These are phyloP conservation scores for Trametes polyzona DNA, from an alignment of 1,284 basidiomycete species.

Conservation along the genomic window DNA sequence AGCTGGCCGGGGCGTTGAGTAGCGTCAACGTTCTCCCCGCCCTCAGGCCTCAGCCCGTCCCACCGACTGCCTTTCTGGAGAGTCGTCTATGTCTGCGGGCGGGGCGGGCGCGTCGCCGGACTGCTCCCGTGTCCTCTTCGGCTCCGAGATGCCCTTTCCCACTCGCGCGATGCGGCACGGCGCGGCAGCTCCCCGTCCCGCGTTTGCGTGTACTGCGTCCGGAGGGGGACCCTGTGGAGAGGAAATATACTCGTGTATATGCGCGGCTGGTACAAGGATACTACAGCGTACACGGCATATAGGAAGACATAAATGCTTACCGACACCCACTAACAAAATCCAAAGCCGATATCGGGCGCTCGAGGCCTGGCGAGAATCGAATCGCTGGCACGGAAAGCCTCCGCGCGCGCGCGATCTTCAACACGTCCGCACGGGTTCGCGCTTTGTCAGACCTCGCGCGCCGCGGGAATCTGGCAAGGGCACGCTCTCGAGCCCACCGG, in stretches of 20 bases:
- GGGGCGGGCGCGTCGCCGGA: background rate
- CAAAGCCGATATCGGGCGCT: too few relatives aligned
- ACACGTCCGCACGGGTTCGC: background rate
- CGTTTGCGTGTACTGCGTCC: background rate
- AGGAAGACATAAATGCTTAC: background rate
- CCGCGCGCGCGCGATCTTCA: background rate
- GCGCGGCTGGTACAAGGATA: background rate
- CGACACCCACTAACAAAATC: background rate
- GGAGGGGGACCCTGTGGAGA: background rate
- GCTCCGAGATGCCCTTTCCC: slow-evolving; percentile 6
- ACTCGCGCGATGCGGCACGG: background rate
- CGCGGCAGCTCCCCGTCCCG: background rate
- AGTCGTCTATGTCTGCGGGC: too few relatives aligned
- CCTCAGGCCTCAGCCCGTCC: too few relatives aligned
- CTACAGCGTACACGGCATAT: too few relatives aligned
- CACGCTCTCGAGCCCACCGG: too few relatives aligned
- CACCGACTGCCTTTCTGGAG: too few relatives aligned
- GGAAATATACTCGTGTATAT: background rate
- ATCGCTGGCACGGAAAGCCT: background rate
- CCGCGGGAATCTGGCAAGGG: too few relatives aligned
- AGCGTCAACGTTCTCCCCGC: background rate
- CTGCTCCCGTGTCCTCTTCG: slow-evolving; percentile 4
- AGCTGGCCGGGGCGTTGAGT: too few relatives aligned
- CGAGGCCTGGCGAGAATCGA: background rate
- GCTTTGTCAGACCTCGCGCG: slow-evolving; percentile 6